Evolutionary conservation across 2,329 filamentous ascomycete genomes (phyloP), one percentile per base, ranked within the genome.

Genomic region (Fusarium buxicola): DNA sequence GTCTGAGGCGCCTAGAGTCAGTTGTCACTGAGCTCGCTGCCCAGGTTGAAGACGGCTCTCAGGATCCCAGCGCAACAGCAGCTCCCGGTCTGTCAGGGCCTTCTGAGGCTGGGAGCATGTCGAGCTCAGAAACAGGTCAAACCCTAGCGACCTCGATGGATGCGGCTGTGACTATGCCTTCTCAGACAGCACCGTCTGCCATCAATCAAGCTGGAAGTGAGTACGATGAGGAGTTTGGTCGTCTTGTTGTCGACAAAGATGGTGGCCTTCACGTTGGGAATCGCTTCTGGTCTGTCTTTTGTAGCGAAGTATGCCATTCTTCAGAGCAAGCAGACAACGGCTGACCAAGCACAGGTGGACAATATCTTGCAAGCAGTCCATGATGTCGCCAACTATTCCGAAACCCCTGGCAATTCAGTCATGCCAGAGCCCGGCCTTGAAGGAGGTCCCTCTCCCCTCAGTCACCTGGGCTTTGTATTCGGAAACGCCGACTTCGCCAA

Each of bases 281-380:
- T 11, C 64, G 68, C 1, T 74, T 75, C 48, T 75, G 73, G 73
- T 60, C 72, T 5, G 66, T 74, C 7, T 75, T 75, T 39, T 74
- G 73, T 36, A 50, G 56, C 15, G 72, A 75, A 57, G 72, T 72
- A 47, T 10, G 57, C 25, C 27, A 21, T 13, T 6, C 1, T 1
- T 11, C 7, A 25, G 2, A 11, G 0, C 4, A 3, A 1, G 8
- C 10, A 11, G 3, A 7, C 21, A 13, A 5, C 11, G 21, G 16
- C 58, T 66, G 6, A 66, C 16, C 12, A 8, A 4, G 5, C 12
- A 18, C 62, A 65, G 71, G 71, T 74, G 5, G 70, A 73, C 39
- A 70, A 73, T 13, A 73, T 74, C 31, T 51, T 74, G 4, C 63
- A 73, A 30, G 70, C 71, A 18, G 67, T 74, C n/a, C 68, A 74